A percentile compares a stretch with the other conserved stretches of the same genome.
Evolutionary conservation across 1,139 yeast species (phyloP).

Genomic region (Nadsonia commutata): DNA sequence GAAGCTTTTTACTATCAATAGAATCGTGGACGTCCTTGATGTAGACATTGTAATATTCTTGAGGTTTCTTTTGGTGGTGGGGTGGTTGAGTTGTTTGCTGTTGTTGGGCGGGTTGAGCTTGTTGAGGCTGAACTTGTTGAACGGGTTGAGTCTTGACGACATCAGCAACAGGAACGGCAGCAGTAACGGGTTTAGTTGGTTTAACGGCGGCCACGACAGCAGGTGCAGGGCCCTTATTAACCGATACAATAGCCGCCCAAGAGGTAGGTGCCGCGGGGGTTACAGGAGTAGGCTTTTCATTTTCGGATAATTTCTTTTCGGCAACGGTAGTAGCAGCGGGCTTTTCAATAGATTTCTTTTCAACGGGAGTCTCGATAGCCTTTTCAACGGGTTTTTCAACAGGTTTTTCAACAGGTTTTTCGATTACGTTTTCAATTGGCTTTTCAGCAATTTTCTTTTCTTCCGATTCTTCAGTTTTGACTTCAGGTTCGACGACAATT

Average conservation of each 20-base stretch:
- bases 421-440: too few relatives aligned
- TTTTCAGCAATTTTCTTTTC: too few relatives aligned
- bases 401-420: too few relatives aligned
- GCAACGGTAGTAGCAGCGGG: background rate
- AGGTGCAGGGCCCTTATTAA: background rate
- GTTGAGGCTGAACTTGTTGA: background rate
- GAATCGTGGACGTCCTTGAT: slow-evolving; percentile 22
- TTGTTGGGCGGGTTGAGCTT: background rate
- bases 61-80: background rate
- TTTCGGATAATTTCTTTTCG: background rate
- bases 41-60: slow-evolving; percentile 23
- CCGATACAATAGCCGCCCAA: background rate
- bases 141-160: background rate
- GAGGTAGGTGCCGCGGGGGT: background rate
- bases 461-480: background rate
- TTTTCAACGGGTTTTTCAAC: too few relatives aligned
- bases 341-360: background rate
- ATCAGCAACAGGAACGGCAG: background rate
- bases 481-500: background rate
- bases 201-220: background rate
- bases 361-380: background rate
- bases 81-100: background rate
- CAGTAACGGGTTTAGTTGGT: background rate
- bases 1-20: slow-evolving; percentile 18
- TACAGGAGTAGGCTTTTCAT: background rate